Evolutionary conservation across 305 asterid species (phyloP), one percentile per base, ranked within the genome.

Genomic region (Fraxinus nigra): DNA sequence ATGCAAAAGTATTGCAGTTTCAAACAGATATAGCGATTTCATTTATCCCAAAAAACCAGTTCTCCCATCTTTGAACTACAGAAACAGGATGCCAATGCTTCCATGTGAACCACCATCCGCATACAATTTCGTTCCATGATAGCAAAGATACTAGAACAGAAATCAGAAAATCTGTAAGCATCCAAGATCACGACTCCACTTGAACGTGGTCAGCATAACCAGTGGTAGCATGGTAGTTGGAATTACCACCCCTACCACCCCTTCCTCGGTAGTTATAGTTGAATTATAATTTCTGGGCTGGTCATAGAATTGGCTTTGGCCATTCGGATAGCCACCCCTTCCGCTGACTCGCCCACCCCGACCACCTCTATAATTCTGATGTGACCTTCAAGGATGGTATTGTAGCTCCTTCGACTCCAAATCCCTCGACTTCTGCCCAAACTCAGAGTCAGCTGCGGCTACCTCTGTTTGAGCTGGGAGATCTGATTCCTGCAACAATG

Each of bases 201-300:
- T 69, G 63, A 9, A 81, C 86, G 33, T 84, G 82, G 22, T 83
- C 85, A 59, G 81, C 81, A 77, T 84, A 85, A 51, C 72, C 88
- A 35, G 80, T 80, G 30, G 86, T 72, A 72, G 84, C 84, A 72
- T 77, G 67, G 82, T 82, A 40, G 75, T 63, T 79, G 34, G 88
- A 84, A 78, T 80, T 75, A 6, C 88, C 89, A 34, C 82, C 91
- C 79, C 90, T 88, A 70, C 93, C 91, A 4, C 93, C 91, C 28
- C 91, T 81, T 80, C 92, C 92, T 84, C 92, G 72, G 51, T 74
- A 85, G 38, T 84, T 80, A 80, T 72, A 33, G 85, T 82, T 3
- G 86, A 90, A 37, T 85, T 69, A 75, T 89, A 87, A 59, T 79
- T 79, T 0, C 85, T 83, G 14, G 85, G 77, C 81, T 89, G 92